These are phyloP conservation scores for Hymenoscyphus infarciens DNA, from an alignment of 2,329 filamentous ascomycete species.

Conservation along the genomic window DNA sequence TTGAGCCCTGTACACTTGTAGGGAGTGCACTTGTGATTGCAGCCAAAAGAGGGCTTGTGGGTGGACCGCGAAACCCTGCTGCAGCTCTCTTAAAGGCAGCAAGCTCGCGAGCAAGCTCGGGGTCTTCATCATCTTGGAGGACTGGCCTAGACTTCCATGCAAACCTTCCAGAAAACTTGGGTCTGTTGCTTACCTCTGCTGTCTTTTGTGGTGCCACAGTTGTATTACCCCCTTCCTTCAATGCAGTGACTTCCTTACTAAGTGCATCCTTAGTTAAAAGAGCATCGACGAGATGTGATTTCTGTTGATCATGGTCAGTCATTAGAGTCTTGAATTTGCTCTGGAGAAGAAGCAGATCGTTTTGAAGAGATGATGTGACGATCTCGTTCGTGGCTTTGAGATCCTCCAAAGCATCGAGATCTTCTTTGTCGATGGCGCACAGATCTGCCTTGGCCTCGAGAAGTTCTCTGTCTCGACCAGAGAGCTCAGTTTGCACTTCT, in stretches of 20 bases:
- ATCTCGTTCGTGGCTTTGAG: constrained; percentile 58
- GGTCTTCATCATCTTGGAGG: not conserved
- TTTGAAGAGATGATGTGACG: constrained; percentile 54
- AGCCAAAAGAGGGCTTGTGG: not conserved
- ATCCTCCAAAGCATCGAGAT: constrained; percentile 51
- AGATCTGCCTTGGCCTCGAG: constrained; percentile 51
- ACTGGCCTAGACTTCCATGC: constrained; percentile 6
- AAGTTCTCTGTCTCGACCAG: constrained; percentile 54
- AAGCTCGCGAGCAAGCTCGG: not conserved
- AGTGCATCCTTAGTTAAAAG: constrained; percentile 59
- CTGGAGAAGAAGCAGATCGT: constrained; percentile 54
- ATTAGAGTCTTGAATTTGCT: constrained; percentile 47
- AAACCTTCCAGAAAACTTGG: constrained; percentile 3
- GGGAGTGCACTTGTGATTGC: not conserved
- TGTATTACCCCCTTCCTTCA: constrained; percentile 14
- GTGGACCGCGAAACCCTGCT: not conserved
- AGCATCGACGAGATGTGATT: constrained; percentile 57
- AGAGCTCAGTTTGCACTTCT: constrained; percentile 41
- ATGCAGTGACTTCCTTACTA: constrained; percentile 46
- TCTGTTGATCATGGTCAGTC: constrained; percentile 53
- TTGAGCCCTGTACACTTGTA: not conserved
- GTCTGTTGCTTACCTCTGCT: constrained; percentile 50
- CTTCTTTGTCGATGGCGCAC: constrained; percentile 52
- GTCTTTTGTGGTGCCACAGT: constrained; percentile 39
- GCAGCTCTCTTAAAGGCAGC: not conserved